These are phyloP conservation scores for Fusarium musae DNA, from an alignment of 2,329 filamentous ascomycete genomes.

Conservation along the genomic window DNA sequence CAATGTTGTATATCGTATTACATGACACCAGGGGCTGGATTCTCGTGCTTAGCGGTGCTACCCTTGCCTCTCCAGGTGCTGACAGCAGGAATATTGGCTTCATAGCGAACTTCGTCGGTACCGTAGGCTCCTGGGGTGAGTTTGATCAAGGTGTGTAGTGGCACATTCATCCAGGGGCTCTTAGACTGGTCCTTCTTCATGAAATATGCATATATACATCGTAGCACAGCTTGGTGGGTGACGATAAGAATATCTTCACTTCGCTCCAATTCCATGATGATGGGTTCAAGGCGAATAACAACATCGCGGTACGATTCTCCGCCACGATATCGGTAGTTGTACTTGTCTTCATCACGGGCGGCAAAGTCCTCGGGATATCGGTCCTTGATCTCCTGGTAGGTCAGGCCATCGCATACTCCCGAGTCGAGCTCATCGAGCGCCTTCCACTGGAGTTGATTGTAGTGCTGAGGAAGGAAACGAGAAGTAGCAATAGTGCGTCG, in stretches of 20 bases:
- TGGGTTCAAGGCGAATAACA: constrained; percentile 95
- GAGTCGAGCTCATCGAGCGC: constrained; percentile 97
- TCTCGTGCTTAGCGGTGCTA: constrained; percentile 88
- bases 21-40: constrained; percentile 57
- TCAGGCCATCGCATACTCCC: constrained; percentile 95
- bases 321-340: constrained; percentile 98
- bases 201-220: constrained; percentile 99
- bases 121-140: constrained; percentile 94
- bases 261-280: constrained; percentile 98
- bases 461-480: constrained; percentile 80
- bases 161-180: constrained; percentile 98
- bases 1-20: constrained; percentile 26
- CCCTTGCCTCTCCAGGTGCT: constrained; percentile 97
- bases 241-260: constrained; percentile 98
- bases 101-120: constrained; percentile 87
- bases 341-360: constrained; percentile 97
- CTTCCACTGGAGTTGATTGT: constrained; percentile 98
- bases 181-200: constrained; percentile 95
- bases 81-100: constrained; percentile 93
- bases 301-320: constrained; percentile 97
- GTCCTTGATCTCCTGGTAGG: constrained; percentile 94
- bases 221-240: constrained; percentile 94
- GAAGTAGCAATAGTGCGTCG: constrained; percentile 92
- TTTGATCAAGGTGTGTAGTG: constrained; percentile 95
- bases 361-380: constrained; percentile 93